A percentile compares a stretch with the other conserved stretches of the same genome.
Evolutionary conservation across 2,329 filamentous ascomycete species (phyloP).

Genomic region (Scorias spongiosa): DNA sequence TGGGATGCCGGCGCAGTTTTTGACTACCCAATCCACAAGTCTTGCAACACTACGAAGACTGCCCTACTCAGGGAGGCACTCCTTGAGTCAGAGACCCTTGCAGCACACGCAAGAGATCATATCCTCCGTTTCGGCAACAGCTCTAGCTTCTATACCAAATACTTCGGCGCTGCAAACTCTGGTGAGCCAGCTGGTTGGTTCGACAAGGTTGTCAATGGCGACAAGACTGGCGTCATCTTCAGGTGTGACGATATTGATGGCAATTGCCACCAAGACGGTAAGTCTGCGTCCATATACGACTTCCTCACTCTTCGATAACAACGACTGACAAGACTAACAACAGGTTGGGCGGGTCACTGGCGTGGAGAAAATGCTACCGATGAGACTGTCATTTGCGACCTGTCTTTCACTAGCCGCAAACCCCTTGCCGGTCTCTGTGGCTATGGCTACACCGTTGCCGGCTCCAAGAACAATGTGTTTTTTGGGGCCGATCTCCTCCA

Average conservation of each 20-base stretch:
- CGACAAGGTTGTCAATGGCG: conserved; percentile 42
- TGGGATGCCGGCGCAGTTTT: conserved; percentile 1
- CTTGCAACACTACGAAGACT: conserved; percentile 49
- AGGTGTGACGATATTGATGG: conserved; percentile 53
- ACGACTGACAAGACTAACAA: neutral
- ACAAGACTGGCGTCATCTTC: conserved; percentile 44
- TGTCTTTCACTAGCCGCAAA: conserved; percentile 43
- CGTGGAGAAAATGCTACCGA: conserved; percentile 47
- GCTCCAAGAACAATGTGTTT: conserved; percentile 42
- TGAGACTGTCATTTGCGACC: conserved; percentile 55
- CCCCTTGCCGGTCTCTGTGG: conserved; percentile 45
- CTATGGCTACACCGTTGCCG: conserved; percentile 46
- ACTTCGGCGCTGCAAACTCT: conserved; percentile 48
- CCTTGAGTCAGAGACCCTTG: conserved; percentile 42
- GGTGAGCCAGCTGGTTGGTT: conserved; percentile 47
- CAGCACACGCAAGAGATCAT: conserved; percentile 47
- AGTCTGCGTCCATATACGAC: neutral
- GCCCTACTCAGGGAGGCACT: conserved; percentile 42
- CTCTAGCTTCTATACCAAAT: conserved; percentile 47
- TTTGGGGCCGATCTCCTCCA: conserved; percentile 54
- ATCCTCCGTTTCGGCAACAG: conserved; percentile 41
- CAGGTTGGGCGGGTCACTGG: conserved; percentile 54
- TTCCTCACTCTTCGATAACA: no score
- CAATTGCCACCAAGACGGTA: conserved; percentile 34
- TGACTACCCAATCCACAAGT: conserved; percentile 42